These are phyloP conservation scores for Beauveria australis DNA, from an alignment of 2,329 filamentous ascomycete genomes.

Conservation along the genomic window DNA sequence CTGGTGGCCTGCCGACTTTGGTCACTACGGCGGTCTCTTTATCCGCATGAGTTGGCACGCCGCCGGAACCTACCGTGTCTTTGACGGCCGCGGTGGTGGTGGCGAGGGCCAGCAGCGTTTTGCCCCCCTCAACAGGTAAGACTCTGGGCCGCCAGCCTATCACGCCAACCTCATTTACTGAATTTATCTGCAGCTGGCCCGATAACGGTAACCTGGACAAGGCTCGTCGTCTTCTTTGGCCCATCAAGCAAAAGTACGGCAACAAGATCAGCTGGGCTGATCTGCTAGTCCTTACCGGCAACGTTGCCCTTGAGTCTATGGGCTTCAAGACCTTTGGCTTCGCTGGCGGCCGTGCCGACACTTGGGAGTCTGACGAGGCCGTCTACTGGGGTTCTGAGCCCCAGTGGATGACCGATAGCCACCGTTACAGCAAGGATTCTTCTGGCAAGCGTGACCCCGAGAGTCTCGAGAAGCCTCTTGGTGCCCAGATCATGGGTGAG, in stretches of 20 bases:
- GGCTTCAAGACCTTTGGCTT: slow-evolving; percentile 68
- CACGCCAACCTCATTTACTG: slow-evolving; percentile 17
- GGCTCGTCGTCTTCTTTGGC: slow-evolving; percentile 70
- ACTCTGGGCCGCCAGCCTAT: not conserved
- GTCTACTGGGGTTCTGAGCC: slow-evolving; percentile 71
- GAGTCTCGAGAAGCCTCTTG: slow-evolving; percentile 54
- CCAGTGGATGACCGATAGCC: slow-evolving; percentile 67
- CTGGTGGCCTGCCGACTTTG: slow-evolving; percentile 76
- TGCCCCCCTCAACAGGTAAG: slow-evolving; percentile 57
- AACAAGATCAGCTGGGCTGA: slow-evolving; percentile 78
- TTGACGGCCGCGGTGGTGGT: slow-evolving; percentile 66
- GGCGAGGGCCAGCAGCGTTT: slow-evolving; percentile 71
- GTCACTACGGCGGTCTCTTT: slow-evolving; percentile 74
- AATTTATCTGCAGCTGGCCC: slow-evolving; percentile 49
- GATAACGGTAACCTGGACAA: slow-evolving; percentile 75
- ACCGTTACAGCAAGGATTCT: slow-evolving; percentile 48
- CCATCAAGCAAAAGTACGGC: slow-evolving; percentile 79
- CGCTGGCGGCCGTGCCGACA: slow-evolving; percentile 62
- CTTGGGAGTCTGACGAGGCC: slow-evolving; percentile 67
- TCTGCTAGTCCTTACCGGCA: slow-evolving; percentile 61
- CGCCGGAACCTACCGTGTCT: slow-evolving; percentile 67
- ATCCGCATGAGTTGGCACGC: slow-evolving; percentile 78
- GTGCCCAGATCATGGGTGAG: slow-evolving; percentile 28
- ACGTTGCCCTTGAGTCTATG: slow-evolving; percentile 71
- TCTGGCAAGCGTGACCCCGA: slow-evolving; percentile 32